These are phyloP conservation scores for Ceriops decandra DNA, from an alignment of 345 rosid species.

Conservation along the genomic window DNA sequence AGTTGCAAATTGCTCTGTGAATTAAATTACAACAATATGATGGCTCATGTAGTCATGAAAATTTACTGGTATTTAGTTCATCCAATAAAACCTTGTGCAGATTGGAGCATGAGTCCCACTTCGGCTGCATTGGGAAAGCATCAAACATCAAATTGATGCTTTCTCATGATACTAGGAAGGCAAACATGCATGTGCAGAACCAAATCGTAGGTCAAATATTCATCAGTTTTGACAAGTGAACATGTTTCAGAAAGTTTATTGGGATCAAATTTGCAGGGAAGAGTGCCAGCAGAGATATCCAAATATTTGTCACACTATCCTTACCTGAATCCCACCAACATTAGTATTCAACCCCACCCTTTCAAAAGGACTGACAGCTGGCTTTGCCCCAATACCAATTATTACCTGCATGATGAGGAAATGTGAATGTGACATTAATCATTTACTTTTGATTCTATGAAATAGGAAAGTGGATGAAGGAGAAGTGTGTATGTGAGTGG, in stretches of 20 bases:
- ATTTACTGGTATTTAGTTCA: neutral
- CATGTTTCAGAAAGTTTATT: neutral
- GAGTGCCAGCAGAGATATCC: slow-evolving; percentile 5
- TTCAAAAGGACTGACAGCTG: slow-evolving; percentile 74
- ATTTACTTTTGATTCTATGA: neutral
- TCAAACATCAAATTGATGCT: neutral
- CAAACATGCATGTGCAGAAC: neutral
- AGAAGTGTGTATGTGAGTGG: too few species aligned
- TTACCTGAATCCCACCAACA: slow-evolving; percentile 90
- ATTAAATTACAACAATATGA: neutral
- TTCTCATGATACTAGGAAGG: neutral
- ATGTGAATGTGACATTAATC: neutral
- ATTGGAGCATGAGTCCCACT: neutral
- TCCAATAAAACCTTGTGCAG: too few species aligned
- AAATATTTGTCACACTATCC: neutral
- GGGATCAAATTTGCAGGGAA: neutral
- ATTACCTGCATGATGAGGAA: slow-evolving; percentile 45
- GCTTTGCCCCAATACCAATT: slow-evolving; percentile 93
- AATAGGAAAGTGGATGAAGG: neutral
- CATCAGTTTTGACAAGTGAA: too few species aligned
- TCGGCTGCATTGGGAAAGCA: neutral
- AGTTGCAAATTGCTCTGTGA: neutral
- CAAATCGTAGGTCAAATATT: too few species aligned
- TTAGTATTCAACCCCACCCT: slow-evolving; percentile 50
- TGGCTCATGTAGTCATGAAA: slow-evolving; percentile 5